phyloP scores from a whole-genome alignment of 164 flowering plant species.

The Stephania cephalantha region DNA sequence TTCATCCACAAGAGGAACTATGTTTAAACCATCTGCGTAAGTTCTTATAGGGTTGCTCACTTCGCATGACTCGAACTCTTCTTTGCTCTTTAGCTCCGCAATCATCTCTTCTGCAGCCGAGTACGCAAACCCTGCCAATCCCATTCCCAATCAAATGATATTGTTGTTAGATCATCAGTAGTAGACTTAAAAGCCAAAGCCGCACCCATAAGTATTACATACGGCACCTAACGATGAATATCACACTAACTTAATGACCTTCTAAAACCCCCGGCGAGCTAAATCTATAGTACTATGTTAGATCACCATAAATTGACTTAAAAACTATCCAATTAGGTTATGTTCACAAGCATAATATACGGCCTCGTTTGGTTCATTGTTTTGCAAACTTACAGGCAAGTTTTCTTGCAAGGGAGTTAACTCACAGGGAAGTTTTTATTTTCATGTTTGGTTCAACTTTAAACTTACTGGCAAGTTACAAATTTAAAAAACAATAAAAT shows the following conservation, averaged over 20 bases:
- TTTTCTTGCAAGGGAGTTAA: no score
- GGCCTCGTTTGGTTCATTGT: no score
- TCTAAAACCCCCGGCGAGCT: neutral
- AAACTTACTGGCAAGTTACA: no score
- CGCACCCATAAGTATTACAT: no score
- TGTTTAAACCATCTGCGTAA: constrained; percentile 55
- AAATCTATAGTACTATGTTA: neutral
- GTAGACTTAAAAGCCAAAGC: neutral
- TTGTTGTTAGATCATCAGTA: neutral
- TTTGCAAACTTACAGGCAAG: no score
- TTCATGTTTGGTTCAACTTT: no score
- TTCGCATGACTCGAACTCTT: constrained; percentile 61
- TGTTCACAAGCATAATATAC: neutral
- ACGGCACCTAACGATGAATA: no score
- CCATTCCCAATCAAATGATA: neutral
- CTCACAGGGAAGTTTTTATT: no score
- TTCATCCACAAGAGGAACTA: constrained; percentile 40
- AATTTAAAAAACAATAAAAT: no score
- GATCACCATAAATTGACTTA: neutral
- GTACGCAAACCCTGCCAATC: constrained; percentile 63
- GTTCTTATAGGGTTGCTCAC: constrained; percentile 58
- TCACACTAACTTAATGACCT: neutral
- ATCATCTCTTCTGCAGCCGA: constrained; percentile 50
- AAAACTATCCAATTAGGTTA: no score
- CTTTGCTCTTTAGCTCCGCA: constrained; percentile 50